These are phyloP conservation scores for Aspergillus ibericus DNA, from an alignment of 2,329 filamentous ascomycete genomes.

Conservation along the genomic window DNA sequence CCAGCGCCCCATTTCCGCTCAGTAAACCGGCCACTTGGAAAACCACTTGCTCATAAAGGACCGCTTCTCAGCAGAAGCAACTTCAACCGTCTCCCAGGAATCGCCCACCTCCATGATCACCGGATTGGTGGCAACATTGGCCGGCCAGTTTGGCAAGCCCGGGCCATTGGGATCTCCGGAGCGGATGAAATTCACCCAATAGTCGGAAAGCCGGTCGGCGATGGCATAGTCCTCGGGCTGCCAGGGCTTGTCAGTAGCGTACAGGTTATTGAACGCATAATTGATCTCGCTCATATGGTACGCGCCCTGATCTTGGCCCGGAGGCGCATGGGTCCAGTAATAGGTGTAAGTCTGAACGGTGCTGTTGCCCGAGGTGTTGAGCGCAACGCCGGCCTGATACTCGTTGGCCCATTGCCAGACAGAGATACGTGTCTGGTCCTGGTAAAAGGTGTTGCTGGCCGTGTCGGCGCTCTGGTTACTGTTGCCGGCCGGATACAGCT, in stretches of 20 bases:
- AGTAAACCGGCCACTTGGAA: background rate
- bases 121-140: background rate
- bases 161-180: background rate
- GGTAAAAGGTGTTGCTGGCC: slow-evolving; percentile 24
- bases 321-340: slow-evolving; percentile 31
- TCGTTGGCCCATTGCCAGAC: slow-evolving; percentile 27
- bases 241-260: background rate
- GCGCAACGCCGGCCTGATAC: slow-evolving; percentile 24
- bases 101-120: background rate
- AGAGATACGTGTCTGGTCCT: slow-evolving; percentile 23
- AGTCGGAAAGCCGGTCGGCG: background rate
- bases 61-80: background rate
- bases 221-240: background rate
- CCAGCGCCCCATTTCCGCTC: too few relatives aligned
- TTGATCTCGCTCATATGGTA: slow-evolving; percentile 33
- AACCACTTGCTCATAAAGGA: background rate
- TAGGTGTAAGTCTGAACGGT: slow-evolving; percentile 27
- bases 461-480: slow-evolving; percentile 3
- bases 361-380: slow-evolving; percentile 5
- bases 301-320: slow-evolving; percentile 23
- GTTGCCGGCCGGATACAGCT: slow-evolving; percentile 21
- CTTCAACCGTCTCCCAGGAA: background rate
- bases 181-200: background rate
- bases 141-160: background rate
- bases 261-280: slow-evolving; percentile 28